These are phyloP conservation scores for Blastocystis sp. DNA, from an alignment of 352 stramenopile genomes.

Conservation along the genomic window DNA sequence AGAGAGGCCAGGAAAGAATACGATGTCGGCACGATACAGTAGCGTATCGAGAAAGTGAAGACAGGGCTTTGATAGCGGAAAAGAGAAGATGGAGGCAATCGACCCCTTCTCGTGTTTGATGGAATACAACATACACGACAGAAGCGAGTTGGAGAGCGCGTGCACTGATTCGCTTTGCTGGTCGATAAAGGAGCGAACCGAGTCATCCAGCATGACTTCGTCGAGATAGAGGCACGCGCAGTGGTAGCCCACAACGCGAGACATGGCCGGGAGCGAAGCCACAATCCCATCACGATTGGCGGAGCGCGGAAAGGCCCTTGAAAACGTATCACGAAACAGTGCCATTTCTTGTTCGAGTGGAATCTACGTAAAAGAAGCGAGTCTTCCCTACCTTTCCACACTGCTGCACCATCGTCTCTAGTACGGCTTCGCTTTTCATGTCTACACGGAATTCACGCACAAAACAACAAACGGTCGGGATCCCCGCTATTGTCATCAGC, in stretches of 20 bases:
- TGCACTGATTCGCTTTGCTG: background rate
- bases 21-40: background rate
- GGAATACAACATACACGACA: background rate
- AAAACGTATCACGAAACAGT: background rate
- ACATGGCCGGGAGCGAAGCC: background rate
- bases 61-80: background rate
- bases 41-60: background rate
- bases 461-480: too few species aligned
- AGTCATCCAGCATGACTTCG: background rate
- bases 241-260: background rate
- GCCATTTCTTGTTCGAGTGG: background rate
- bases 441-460: too few species aligned
- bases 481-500: too few species aligned
- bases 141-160: background rate
- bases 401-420: too few species aligned
- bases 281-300: background rate
- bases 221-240: background rate
- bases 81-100: background rate
- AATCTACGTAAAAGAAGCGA: background rate
- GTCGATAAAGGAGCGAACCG: background rate
- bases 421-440: too few species aligned
- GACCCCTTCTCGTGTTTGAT: background rate
- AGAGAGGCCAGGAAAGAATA: background rate
- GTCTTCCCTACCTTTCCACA: too few species aligned
- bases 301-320: background rate